These are phyloP conservation scores for Parsonsia alboflavescens DNA, from an alignment of 257 asterid genomes.

Conservation along the genomic window DNA sequence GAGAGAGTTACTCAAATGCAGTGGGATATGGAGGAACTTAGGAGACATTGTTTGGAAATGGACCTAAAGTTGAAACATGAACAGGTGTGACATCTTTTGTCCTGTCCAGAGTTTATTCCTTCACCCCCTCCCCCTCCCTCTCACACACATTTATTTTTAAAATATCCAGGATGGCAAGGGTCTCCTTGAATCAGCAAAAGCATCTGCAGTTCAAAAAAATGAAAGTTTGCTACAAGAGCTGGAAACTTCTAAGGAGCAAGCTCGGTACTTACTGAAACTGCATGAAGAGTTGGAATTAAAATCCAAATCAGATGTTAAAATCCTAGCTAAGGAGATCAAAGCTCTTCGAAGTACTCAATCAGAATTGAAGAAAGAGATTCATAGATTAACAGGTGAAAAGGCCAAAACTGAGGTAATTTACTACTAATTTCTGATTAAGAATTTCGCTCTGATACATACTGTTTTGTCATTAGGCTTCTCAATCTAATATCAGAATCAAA, in stretches of 20 bases:
- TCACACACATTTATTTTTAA: conserved; percentile 15
- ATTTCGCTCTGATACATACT: neutral
- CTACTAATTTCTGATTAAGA: conserved; percentile 2
- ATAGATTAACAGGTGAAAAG: conserved; percentile 41
- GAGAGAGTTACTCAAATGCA: conserved; percentile 55
- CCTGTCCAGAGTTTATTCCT: neutral
- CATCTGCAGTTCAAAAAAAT: conserved; percentile 35
- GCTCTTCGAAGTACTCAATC: conserved; percentile 54
- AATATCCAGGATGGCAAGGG: conserved; percentile 40
- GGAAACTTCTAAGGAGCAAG: conserved; percentile 47
- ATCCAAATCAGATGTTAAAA: conserved; percentile 46
- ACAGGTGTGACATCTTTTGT: conserved; percentile 40
- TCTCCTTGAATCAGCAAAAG: conserved; percentile 30
- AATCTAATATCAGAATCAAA: neutral
- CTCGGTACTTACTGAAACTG: conserved; percentile 36
- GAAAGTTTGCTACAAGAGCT: conserved; percentile 41
- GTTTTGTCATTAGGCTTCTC: neutral
- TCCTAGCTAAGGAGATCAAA: conserved; percentile 58
- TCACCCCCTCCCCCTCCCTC: neutral
- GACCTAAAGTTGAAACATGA: conserved; percentile 44
- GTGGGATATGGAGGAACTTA: conserved; percentile 70
- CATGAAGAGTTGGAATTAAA: conserved; percentile 40
- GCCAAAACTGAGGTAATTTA: conserved; percentile 39
- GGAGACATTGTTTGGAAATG: conserved; percentile 46
- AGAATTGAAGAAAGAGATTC: conserved; percentile 50